Evolutionary conservation across 345 rosid species (phyloP), one percentile per base, ranked within the genome.

Genomic region (Aquilaria sinensis): DNA sequence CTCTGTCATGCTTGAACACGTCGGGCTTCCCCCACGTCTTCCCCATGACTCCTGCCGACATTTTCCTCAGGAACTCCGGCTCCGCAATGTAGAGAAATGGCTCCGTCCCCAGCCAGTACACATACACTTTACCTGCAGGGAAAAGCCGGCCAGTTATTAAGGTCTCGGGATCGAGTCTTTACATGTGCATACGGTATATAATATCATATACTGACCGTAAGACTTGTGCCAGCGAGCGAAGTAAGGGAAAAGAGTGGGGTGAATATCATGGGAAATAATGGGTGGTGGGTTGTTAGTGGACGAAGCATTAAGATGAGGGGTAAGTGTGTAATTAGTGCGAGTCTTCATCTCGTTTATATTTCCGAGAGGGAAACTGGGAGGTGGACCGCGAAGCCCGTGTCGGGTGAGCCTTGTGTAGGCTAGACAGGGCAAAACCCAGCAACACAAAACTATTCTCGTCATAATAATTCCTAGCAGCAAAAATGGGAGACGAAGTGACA

Each of bases 1-100:
- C 77, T 63, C 97, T 82, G 71, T 94, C 99, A 34, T 77, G 74
- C 72, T 84, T 88, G 74, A 90, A 85, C 29, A 94, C 91, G 43
- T 58, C 58, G 48, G 97, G 97, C 63, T 94, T 94, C 57, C 99
- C 99, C 99, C 99, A 88, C 15, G 81, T 86, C 80, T 88, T 94
- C 11, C 97, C 99, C 86, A 82, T 54, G 5, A 94, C 85, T 11
- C 99, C 97, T 11, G 75, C 58, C 11, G 96, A 78, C 87, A 94
- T 78, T 49, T 59, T 76, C 64, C 81, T 90, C 13, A 94, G 82
- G 68, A 94, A 94, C 65, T 83, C 96, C 0, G 97, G 93, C 13
- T 94, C 96, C 16, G 97, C 97, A 4, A 94, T 80, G 67, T 88
- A 87, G 62, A 94, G 64, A 74, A 94, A 90, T 10, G 99, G 99